Percentiles rank a stretch among this genome's conserved stretches.
phyloP scores from a whole-genome alignment of 768 basidiomycete species.

The Tylopilus cervinicoccineus region DNA sequence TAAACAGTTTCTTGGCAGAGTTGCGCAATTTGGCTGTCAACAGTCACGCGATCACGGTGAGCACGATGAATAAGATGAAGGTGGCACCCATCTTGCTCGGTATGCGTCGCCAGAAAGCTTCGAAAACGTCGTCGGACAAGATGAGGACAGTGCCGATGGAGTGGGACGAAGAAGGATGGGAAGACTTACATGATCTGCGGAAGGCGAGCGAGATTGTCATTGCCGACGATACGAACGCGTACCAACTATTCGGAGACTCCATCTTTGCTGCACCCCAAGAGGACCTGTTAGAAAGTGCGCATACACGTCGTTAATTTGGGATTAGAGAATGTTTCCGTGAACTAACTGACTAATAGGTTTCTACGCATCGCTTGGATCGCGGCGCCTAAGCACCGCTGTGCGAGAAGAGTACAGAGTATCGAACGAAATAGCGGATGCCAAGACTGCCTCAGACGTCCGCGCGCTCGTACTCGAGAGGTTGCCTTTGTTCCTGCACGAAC shows the following conservation, averaged over 20 bases:
- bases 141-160: slow-evolving; percentile 10
- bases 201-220: background rate
- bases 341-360: background rate
- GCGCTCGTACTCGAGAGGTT: background rate
- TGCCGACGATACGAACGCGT: background rate
- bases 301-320: background rate
- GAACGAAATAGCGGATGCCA: background rate
- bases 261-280: slow-evolving; percentile 2
- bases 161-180: slow-evolving; percentile 70
- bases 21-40: slow-evolving; percentile 84
- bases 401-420: background rate
- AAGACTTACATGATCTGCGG: slow-evolving; percentile 35
- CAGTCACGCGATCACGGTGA: slow-evolving; percentile 42
- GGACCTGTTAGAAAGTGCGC: background rate
- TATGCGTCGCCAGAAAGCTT: slow-evolving; percentile 50
- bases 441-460: background rate
- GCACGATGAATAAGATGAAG: slow-evolving; percentile 58
- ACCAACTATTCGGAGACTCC: background rate
- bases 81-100: slow-evolving; percentile 70
- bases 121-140: slow-evolving; percentile 20
- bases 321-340: background rate
- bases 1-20: slow-evolving; percentile 75
- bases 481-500: background rate
- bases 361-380: background rate
- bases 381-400: background rate